A percentile compares a stretch with the other conserved stretches of the same genome.
These are phyloP conservation scores for Lentinula edodes DNA, from an alignment of 768 basidiomycete species.

Conservation along the genomic window DNA sequence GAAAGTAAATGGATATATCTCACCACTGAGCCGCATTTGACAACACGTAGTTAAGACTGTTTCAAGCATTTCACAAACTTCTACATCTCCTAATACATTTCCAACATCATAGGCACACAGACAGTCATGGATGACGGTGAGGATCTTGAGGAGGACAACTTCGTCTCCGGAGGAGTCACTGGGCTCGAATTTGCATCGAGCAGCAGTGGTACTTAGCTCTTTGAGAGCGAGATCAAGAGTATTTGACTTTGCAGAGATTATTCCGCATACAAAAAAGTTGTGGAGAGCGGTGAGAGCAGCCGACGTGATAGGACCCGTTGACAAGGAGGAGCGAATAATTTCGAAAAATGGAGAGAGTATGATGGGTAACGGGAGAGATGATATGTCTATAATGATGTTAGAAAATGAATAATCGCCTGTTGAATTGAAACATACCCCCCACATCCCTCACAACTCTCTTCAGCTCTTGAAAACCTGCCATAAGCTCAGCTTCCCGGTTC, in stretches of 20 bases:
- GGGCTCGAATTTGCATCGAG: conserved; percentile 97
- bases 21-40: conserved; percentile 93
- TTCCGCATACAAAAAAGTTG: conserved; percentile 75
- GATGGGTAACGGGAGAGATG: conserved; percentile 47
- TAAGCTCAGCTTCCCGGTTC: conserved; percentile 76
- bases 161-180: conserved; percentile 98
- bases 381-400: conserved; percentile 43
- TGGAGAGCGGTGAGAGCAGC: conserved; percentile 84
- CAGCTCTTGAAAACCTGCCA: conserved; percentile 85
- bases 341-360: conserved; percentile 88
- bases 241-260: conserved; percentile 55
- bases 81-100: conserved; percentile 77
- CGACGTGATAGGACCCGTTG: conserved; percentile 97
- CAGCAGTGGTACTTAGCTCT: conserved; percentile 83
- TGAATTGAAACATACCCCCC: conserved; percentile 41
- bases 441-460: conserved; percentile 67
- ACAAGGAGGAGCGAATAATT: conserved; percentile 88
- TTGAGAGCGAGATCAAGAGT: conserved; percentile 63
- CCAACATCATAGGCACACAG: conserved; percentile 64
- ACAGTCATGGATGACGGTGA: conserved; percentile 84
- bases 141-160: conserved; percentile 86
- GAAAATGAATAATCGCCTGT: conserved; percentile 4
- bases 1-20: conserved; percentile 21
- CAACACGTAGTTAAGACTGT: conserved; percentile 96
- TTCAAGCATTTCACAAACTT: conserved; percentile 97